Evolutionary conservation across 768 basidiomycete species (phyloP).

Genomic region (Tulasnella sp.): DNA sequence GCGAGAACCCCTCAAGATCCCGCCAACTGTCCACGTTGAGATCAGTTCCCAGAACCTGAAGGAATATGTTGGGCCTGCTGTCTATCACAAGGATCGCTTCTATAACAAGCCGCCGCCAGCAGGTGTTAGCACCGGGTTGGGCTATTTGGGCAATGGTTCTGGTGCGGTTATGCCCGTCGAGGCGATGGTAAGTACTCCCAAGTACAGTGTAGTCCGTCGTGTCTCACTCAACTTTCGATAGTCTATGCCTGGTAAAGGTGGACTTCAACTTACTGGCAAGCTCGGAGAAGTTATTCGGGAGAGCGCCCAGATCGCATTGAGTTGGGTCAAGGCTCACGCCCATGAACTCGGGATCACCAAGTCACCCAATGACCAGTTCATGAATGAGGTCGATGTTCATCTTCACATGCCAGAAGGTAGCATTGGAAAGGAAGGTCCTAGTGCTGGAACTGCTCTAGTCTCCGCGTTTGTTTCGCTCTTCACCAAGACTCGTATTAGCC

Average conservation of each 20-base stretch:
- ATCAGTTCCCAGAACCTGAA: constrained; percentile 85
- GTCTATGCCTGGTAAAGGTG: constrained; percentile 96
- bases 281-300: constrained; percentile 97
- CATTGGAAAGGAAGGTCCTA: constrained; percentile 92
- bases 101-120: constrained; percentile 74
- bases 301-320: constrained; percentile 88
- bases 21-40: constrained; percentile 63
- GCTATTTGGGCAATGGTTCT: constrained; percentile 92
- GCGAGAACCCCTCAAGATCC: constrained; percentile 74
- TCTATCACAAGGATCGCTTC: constrained; percentile 92
- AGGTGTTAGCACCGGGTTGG: constrained; percentile 90
- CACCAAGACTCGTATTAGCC: constrained; percentile 71
- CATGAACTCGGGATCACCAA: constrained; percentile 79
- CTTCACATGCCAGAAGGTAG: constrained; percentile 96
- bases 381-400: constrained; percentile 83
- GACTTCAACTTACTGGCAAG: constrained; percentile 88
- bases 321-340: constrained; percentile 89
- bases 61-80: constrained; percentile 92
- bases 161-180: constrained; percentile 98
- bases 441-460: constrained; percentile 89
- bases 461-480: constrained; percentile 88
- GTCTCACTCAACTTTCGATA: constrained; percentile 30
- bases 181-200: constrained; percentile 58
- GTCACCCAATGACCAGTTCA: constrained; percentile 60
- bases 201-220: constrained; percentile 14